These are phyloP conservation scores for Pseudovirgaria hyperparasitica DNA, from an alignment of 2,329 filamentous ascomycete genomes.

Conservation along the genomic window DNA sequence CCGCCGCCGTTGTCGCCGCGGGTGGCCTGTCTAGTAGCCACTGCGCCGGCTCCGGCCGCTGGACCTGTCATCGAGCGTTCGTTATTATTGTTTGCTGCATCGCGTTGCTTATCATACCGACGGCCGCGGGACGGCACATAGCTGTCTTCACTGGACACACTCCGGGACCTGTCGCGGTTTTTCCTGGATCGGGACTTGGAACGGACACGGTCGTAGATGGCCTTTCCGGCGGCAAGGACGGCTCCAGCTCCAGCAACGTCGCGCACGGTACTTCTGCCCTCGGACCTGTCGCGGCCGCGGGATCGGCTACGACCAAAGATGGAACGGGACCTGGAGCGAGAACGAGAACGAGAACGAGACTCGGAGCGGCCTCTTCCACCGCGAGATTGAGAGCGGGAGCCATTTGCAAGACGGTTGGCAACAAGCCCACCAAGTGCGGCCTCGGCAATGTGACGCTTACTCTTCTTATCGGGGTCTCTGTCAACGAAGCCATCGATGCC, in stretches of 20 bases:
- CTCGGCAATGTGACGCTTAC: constrained; percentile 70
- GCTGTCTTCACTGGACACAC: constrained; percentile 36
- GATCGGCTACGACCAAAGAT: constrained; percentile 31
- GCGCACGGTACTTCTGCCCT: constrained; percentile 33
- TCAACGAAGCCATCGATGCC: constrained; percentile 69
- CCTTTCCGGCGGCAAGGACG: constrained; percentile 37
- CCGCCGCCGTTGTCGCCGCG: constrained; percentile 10
- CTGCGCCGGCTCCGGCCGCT: constrained; percentile 24
- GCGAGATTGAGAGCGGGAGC: constrained; percentile 51
- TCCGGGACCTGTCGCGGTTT: constrained; percentile 28
- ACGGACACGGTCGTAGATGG: constrained; percentile 41
- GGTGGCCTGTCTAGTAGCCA: constrained; percentile 10
- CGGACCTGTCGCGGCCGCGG: constrained; percentile 32
- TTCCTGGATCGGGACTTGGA: constrained; percentile 38
- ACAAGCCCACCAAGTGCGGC: constrained; percentile 81
- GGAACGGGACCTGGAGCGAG: constrained; percentile 51
- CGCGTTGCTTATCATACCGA: constrained; percentile 26
- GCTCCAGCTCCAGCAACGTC: constrained; percentile 36
- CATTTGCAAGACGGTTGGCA: constrained; percentile 75
- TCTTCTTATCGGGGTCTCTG: constrained; percentile 56
- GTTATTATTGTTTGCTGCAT: constrained; percentile 21
- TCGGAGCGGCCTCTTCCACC: constrained; percentile 26
- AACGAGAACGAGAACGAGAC: constrained; percentile 44
- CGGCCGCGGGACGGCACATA: constrained; percentile 37
- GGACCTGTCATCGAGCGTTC: constrained; percentile 23